Base-by-base conservation (phyloP, 495 filamentous ascomycete genomes). In the Penicillium alfredii region DNA sequence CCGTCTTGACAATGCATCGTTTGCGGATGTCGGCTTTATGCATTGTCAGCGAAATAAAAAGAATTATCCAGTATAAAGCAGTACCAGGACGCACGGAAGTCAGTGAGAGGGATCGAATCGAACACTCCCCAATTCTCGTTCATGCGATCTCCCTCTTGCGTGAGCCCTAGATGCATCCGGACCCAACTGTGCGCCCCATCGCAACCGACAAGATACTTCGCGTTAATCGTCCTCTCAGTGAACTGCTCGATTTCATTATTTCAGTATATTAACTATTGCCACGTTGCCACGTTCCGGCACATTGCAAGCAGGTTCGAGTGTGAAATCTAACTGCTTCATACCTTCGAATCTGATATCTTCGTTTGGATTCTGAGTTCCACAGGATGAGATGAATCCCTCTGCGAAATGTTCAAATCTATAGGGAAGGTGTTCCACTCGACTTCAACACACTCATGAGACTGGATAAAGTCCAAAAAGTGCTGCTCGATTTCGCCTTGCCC, bases 111-210 rank as follows among this genome's bases (percentile, higher is more conserved):
- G 5, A 80, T 55, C 8, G 74, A 63, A 41, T 81, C 78, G 26
- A 78, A 44, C 8, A 76, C 72, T 19, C 71, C 73, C 73, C 74
- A 78, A 25, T 76, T 55, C 39, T 52, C 71, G 15, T 43, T 81
- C 71, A 39, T 17, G 20, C 25, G 15, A 27, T 37, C 4, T 40
- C 80, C 80, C 33, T 74, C 61, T 38, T 78, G 57, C 8, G 66
- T 55, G 24, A 75, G 73, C 4, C 69, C 66, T 3, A 82, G 53
- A 26, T 76, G 69, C 44, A 63, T 65, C 21, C 80, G 59, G 1
- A 73, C 73, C 80, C 80, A 82, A 30, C 69, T 73, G 42, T 77
- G 78, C 2, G 78, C 79, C 1, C 79, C 79, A 53, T 85, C 81
- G 33, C 72, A 77, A 2, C 80, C 80, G n/a, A 83, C 68, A 29